phyloP scores from a whole-genome alignment of 768 basidiomycete species.

The Tephrocybe sp. region DNA sequence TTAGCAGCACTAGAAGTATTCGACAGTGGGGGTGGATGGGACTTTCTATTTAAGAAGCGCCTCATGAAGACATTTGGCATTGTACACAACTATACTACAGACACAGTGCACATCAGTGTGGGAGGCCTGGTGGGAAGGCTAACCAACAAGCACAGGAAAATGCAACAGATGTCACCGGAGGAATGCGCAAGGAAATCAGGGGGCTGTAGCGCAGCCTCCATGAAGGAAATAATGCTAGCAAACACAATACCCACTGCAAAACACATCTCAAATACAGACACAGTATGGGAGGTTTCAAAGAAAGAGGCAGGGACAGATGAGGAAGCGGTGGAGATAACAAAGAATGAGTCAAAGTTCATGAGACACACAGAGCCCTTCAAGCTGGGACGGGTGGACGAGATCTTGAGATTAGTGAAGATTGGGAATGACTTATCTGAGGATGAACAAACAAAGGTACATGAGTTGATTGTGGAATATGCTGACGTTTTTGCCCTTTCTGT shows the following conservation, averaged over 20 bases:
- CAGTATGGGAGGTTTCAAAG: neutral
- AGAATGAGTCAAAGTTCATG: constrained; percentile 17
- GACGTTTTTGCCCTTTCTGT: constrained; percentile 38
- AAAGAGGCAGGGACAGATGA: neutral
- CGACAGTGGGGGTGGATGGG: constrained; percentile 24
- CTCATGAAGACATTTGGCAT: constrained; percentile 19
- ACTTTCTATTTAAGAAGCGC: constrained; percentile 27
- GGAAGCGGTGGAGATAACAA: too few relatives aligned
- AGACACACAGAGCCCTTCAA: constrained; percentile 22
- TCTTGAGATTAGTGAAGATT: constrained; percentile 20
- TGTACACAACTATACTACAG: constrained; percentile 22
- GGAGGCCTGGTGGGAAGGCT: neutral
- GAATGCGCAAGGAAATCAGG: neutral
- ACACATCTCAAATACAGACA: too few relatives aligned
- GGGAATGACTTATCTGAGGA: constrained; percentile 26
- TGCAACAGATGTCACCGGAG: neutral
- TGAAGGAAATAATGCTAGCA: neutral
- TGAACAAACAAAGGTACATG: constrained; percentile 19
- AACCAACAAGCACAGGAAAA: neutral
- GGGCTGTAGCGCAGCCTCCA: neutral
- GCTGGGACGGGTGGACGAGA: constrained; percentile 15
- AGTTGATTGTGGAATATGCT: constrained; percentile 26
- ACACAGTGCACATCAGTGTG: constrained; percentile 10
- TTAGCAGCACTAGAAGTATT: constrained; percentile 21
- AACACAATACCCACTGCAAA: too few relatives aligned